Percentiles rank a stretch among this genome's conserved stretches.
These are phyloP conservation scores for Cydonia oblonga DNA, from an alignment of 331 rosid species.

Conservation along the genomic window DNA sequence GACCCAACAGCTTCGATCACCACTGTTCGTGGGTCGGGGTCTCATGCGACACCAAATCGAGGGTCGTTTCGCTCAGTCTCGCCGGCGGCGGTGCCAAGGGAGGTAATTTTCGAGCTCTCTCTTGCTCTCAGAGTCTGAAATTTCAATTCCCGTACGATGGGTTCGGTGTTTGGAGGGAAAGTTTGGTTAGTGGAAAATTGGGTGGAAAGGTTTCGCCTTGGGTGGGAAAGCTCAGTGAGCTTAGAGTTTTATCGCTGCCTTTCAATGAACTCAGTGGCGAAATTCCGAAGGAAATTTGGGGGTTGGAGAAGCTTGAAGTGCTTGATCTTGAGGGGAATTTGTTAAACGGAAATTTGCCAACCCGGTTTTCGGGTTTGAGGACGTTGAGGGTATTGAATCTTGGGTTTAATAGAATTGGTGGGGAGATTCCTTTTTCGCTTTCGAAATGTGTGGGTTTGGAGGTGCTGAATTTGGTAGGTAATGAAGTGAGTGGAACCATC, in stretches of 20 bases:
- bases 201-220: slow-evolving; percentile 25
- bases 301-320: slow-evolving; percentile 32
- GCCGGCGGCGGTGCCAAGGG: slow-evolving; percentile 3
- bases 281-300: slow-evolving; percentile 20
- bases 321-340: slow-evolving; percentile 35
- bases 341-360: slow-evolving; percentile 21
- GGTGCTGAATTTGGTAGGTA: slow-evolving; percentile 30
- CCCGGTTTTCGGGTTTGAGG: slow-evolving; percentile 19
- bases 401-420: slow-evolving; percentile 24
- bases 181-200: slow-evolving; percentile 7
- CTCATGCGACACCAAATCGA: slow-evolving; percentile 15
- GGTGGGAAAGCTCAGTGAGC: slow-evolving; percentile 24
- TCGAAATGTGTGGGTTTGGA: slow-evolving; percentile 14
- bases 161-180: slow-evolving; percentile 9
- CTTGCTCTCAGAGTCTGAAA: slow-evolving; percentile 15
- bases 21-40: slow-evolving; percentile 36
- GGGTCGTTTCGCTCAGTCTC: slow-evolving; percentile 20
- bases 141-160: slow-evolving; percentile 9
- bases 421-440: slow-evolving; percentile 22
- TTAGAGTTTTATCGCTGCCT: slow-evolving; percentile 29
- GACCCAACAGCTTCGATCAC: slow-evolving; percentile 8
- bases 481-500: slow-evolving; percentile 17
- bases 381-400: slow-evolving; percentile 26
- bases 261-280: slow-evolving; percentile 22
- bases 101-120: slow-evolving; percentile 19